Percentiles rank a stretch among this genome's conserved stretches.
Evolutionary conservation across 1,284 basidiomycete genomes (phyloP).

Genomic region (Inonotus obliquus): DNA sequence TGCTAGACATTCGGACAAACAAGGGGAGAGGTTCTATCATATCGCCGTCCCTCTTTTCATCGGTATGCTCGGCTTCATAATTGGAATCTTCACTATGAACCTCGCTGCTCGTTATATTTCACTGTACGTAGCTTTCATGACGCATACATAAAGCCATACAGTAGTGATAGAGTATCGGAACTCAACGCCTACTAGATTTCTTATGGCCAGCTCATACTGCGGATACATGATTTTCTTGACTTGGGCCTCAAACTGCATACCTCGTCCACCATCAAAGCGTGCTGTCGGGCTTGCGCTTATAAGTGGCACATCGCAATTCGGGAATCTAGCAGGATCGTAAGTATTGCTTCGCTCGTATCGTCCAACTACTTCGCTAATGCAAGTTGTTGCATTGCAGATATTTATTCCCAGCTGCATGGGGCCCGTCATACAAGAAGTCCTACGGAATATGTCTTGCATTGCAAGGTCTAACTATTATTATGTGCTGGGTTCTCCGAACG

Average conservation of each 20-base stretch:
- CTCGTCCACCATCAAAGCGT: constrained; percentile 33
- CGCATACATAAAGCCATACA: constrained; percentile 23
- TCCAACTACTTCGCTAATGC: neutral
- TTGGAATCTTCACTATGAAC: constrained; percentile 37
- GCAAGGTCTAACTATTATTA: constrained; percentile 36
- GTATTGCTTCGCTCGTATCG: constrained; percentile 19
- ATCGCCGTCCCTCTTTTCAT: constrained; percentile 32
- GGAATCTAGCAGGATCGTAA: constrained; percentile 31
- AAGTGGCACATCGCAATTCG: constrained; percentile 29
- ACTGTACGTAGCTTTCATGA: constrained; percentile 25
- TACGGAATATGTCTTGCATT: constrained; percentile 45
- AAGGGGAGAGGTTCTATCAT: constrained; percentile 36
- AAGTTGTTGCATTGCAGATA: constrained; percentile 29
- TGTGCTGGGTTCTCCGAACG: constrained; percentile 44
- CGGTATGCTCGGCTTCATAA: constrained; percentile 36
- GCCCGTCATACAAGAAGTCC: constrained; percentile 37
- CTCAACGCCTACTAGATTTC: constrained; percentile 20
- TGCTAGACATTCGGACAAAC: constrained; percentile 30
- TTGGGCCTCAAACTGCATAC: constrained; percentile 34
- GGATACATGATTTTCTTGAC: constrained; percentile 32
- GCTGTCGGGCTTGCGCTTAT: constrained; percentile 35
- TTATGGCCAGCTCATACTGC: constrained; percentile 32
- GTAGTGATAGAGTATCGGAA: constrained; percentile 30
- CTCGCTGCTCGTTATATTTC: constrained; percentile 36
- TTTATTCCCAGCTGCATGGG: constrained; percentile 36